Evolutionary conservation across 495 filamentous ascomycete species (phyloP).

Genomic region (Neurospora terricola): DNA sequence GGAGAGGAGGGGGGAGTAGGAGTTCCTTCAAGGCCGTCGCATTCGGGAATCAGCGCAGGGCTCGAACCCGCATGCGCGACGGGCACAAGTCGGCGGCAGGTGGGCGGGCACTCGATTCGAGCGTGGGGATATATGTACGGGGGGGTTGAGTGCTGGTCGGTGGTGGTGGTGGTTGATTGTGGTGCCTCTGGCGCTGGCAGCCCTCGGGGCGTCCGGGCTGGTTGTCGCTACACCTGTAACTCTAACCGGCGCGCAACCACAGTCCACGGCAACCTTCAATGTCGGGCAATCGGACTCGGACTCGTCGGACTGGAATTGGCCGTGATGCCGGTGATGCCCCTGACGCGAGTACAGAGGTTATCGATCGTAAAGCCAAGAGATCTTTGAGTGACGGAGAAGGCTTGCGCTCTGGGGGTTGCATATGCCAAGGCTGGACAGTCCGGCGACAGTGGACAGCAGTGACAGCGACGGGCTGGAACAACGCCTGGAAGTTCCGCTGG

Average conservation of each 20-base stretch:
- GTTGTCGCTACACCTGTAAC: neutral
- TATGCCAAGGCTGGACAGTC: slow-evolving; percentile 27
- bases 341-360: neutral
- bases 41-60: slow-evolving; percentile 1
- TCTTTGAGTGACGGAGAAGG: slow-evolving; percentile 18
- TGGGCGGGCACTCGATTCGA: neutral
- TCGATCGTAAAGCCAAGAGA: slow-evolving; percentile 19
- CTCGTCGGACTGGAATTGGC: neutral
- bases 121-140: neutral
- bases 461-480: neutral
- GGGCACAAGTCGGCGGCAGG: neutral
- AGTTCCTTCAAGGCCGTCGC: neutral
- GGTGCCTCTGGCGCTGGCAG: neutral
- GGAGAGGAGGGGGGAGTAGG: neutral
- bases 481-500: neutral
- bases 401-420: slow-evolving; percentile 22
- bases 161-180: neutral
- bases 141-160: neutral
- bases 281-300: neutral
- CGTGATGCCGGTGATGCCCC: neutral
- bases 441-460: neutral
- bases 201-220: neutral
- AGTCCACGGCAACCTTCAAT: neutral
- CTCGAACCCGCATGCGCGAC: slow-evolving; percentile 2
- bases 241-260: neutral